Percentiles rank a stretch among this genome's conserved stretches.
Evolutionary conservation across 805 yeast species (phyloP).

Genomic region (Kuraishia piskuri): DNA sequence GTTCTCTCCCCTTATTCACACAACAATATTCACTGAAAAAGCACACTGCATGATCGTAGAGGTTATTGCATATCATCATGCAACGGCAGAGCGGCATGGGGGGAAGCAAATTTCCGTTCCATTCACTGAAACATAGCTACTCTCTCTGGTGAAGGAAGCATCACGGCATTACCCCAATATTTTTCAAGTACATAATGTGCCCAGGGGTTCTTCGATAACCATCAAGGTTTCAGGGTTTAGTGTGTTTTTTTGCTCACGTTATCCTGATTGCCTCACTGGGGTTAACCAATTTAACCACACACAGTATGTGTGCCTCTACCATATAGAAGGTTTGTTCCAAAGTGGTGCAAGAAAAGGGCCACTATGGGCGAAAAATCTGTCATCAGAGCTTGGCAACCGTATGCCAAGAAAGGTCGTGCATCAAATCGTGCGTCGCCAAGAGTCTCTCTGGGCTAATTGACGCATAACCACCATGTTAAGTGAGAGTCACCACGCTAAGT

Average conservation of each 20-base stretch:
- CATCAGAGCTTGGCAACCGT: not conserved
- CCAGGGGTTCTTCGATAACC: not conserved
- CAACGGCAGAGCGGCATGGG: not conserved
- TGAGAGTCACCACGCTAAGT: too few relatives aligned
- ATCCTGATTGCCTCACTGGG: not conserved
- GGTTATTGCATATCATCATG: not conserved
- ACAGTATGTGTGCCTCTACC: not conserved
- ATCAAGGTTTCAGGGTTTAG: not conserved
- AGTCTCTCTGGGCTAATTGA: not conserved
- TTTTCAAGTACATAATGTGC: too few relatives aligned
- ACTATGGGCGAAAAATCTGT: not conserved
- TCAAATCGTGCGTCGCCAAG: not conserved
- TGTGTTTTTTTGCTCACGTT: too few relatives aligned
- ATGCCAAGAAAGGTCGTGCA: not conserved
- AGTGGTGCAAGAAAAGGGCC: not conserved
- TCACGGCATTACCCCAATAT: not conserved
- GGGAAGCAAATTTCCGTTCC: not conserved
- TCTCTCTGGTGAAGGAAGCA: not conserved
- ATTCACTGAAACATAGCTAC: too few relatives aligned
- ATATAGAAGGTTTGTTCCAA: not conserved
- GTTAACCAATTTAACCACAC: not conserved
- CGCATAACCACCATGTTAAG: not conserved
- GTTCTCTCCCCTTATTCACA: not conserved
- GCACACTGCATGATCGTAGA: not conserved
- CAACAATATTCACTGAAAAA: not conserved